These are phyloP conservation scores for Oryza officinalis DNA, from an alignment of 176 grass and related monocot species.

Conservation along the genomic window DNA sequence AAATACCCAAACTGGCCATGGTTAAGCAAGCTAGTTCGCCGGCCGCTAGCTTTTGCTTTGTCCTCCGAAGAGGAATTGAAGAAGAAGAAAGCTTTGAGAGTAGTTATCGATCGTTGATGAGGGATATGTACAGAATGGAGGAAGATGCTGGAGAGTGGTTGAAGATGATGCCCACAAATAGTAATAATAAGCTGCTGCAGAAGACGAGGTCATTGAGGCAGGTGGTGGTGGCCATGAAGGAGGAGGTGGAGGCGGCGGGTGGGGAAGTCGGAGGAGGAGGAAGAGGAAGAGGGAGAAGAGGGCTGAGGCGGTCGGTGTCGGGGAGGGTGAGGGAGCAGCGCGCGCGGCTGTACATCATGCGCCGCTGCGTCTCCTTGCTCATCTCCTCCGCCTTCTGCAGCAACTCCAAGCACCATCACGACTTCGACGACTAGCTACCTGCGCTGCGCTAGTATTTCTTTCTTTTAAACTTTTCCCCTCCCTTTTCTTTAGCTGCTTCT, in stretches of 20 bases:
- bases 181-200: not conserved
- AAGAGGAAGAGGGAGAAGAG: too few species aligned
- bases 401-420: too few species aligned
- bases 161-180: not conserved
- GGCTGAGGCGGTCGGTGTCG: constrained; percentile 13
- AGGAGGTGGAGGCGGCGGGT: constrained; percentile 14
- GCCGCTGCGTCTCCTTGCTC: constrained; percentile 62
- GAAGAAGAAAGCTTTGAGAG: not conserved
- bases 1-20: not conserved
- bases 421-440: not conserved
- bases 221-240: not conserved
- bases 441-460: too few species aligned
- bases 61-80: not conserved
- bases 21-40: not conserved
- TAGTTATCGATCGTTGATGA: too few species aligned
- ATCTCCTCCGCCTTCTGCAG: too few species aligned
- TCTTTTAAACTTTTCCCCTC: too few species aligned
- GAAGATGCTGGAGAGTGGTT: not conserved
- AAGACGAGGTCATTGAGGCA: constrained; percentile 17
- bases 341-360: constrained; percentile 61
- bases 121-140: not conserved
- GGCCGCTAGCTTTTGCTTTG: too few species aligned
- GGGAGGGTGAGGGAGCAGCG: constrained; percentile 47
- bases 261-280: not conserved
- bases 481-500: too few species aligned